Evolutionary conservation across 768 basidiomycete genomes (phyloP), one percentile per base, ranked within the genome.

Genomic region (Antrodiella citrinella): DNA sequence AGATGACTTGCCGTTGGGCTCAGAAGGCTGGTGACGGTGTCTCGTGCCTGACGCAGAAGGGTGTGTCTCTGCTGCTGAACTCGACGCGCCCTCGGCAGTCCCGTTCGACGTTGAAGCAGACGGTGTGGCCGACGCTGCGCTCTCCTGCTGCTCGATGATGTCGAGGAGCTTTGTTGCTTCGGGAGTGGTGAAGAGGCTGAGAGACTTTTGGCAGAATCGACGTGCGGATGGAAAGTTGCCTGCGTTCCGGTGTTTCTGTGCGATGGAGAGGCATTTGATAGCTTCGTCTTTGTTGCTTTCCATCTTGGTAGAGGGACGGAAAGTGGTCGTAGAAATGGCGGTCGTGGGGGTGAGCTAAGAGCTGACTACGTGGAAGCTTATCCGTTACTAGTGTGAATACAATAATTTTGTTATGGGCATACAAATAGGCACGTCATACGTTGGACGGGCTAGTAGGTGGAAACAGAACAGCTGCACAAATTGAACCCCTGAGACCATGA

Each of bases 261-360:
- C 86, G 55, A 96, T 89, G 44, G 69, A 64, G 46, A 95, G 76
- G 62, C 89, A 91, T 59, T 86, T 82, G 51, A 85, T 65, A 26
- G 91, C 91, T 67, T 95, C 91, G 62, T 95, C 91, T 58, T 81
- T 89, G 74, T 95, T 95, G 67, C 84, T 83, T 66, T 88, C 86
- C 86, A 89, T 87, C 47, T 26, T 50, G 25, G 48, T 44, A 44
- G 44, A 40, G 41, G 19, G n/a, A 12, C 15, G 3, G 24, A 4
- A 48, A 22, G 18, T 30, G 23, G 24, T 45, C 9, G 41, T 38
- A 44, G 43, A 40, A 46, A 19, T 15, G 20, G 26, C 21, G 11
- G 44, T n/a, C n/a, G n/a, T n/a, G n/a, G n/a, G n/a, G n/a, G n/a
- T n/a, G n/a, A n/a, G n/a, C n/a, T n/a, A n/a, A n/a, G n/a, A n/a